Base-by-base conservation (phyloP, 106 monocot genomes). In the Dioscorea alata region DNA sequence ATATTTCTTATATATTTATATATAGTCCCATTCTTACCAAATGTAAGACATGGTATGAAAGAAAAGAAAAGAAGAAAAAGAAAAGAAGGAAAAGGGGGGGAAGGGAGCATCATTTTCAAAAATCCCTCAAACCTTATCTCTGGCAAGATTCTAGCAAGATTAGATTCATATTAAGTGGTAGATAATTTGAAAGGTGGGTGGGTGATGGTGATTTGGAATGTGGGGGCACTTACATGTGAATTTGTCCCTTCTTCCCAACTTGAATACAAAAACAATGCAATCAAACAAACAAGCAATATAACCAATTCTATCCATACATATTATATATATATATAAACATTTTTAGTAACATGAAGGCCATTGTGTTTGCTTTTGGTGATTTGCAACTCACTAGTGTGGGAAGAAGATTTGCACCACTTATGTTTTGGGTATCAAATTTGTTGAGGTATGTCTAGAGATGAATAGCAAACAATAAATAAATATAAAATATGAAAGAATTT, bases 201-300 rank as follows among this genome's bases (percentile, higher is more conserved):
- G 54, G 19, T 56, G 54, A 56, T 56, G 16, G 54, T 61, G 22
- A 28, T 61, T 61, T 61, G 61, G 61, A 23, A 22, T 61, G 22
- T 61, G 23, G 23, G 61, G 19, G 12, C 6, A 61, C 42, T 3
- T 61, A 4, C 61, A 61, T 61, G 22, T 61, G 28, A 61, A 24
- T 61, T 14, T 23, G 22, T 61, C 61, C 4, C 13, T 4, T n/a
- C 24, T 23, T 14, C 1, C 14, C 61, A 24, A 23, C 61, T 61
- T 61, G 42, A 42, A 10, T 42, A 10, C 42, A 42, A 42, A 42
- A 10, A 42, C 28, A 28, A 28, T 28, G 28, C 28, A 28, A 28
- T 28, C 28, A 42, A 8, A 10, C 42, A 42, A 42, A 10, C 42
- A 42, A 42, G 9, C 42, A 42, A 42, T 6, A 42, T 42, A 42